Evolutionary conservation across 2,329 filamentous ascomycete genomes (phyloP).

Genomic region (Lecanosticta acicola): DNA sequence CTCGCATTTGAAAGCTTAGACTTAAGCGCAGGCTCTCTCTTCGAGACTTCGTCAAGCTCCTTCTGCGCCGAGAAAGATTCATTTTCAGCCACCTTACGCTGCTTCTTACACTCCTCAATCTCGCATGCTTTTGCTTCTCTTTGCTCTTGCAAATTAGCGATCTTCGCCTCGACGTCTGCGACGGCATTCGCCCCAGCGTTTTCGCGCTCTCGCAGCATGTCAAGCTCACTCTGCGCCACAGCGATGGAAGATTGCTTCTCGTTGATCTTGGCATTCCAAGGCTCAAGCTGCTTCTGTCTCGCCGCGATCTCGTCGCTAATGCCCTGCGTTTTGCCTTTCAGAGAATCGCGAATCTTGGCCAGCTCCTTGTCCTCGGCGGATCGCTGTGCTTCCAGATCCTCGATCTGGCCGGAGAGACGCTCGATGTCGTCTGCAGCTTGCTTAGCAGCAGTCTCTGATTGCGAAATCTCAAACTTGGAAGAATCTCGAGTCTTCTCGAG

Average conservation of each 20-base stretch:
- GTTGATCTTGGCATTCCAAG: constrained; percentile 95
- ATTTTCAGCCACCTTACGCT: constrained; percentile 67
- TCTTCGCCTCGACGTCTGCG: constrained; percentile 75
- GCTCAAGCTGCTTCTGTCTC: constrained; percentile 91
- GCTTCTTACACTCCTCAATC: constrained; percentile 67
- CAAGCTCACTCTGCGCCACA: constrained; percentile 88
- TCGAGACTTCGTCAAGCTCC: constrained; percentile 65
- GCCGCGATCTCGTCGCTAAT: constrained; percentile 87
- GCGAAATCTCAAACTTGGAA: constrained; percentile 66
- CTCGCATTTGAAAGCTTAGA: constrained; percentile 81
- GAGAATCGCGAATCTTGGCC: constrained; percentile 69
- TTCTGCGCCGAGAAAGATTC: constrained; percentile 66
- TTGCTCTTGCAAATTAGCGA: constrained; percentile 65
- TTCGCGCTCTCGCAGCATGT: constrained; percentile 82
- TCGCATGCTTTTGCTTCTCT: constrained; percentile 66
- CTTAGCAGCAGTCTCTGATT: constrained; percentile 71
- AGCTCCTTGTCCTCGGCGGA: constrained; percentile 76
- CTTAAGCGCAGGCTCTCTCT: constrained; percentile 76
- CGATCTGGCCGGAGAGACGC: constrained; percentile 67
- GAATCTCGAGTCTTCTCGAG: constrained; percentile 79
- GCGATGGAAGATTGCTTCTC: constrained; percentile 91
- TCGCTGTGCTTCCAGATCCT: constrained; percentile 68
- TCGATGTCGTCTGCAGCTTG: constrained; percentile 75
- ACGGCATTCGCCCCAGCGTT: constrained; percentile 81
- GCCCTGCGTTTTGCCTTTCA: constrained; percentile 93